Conservation (phyloP, 2,329 filamentous ascomycete species). For the Blumeriella jaapii region DNA sequence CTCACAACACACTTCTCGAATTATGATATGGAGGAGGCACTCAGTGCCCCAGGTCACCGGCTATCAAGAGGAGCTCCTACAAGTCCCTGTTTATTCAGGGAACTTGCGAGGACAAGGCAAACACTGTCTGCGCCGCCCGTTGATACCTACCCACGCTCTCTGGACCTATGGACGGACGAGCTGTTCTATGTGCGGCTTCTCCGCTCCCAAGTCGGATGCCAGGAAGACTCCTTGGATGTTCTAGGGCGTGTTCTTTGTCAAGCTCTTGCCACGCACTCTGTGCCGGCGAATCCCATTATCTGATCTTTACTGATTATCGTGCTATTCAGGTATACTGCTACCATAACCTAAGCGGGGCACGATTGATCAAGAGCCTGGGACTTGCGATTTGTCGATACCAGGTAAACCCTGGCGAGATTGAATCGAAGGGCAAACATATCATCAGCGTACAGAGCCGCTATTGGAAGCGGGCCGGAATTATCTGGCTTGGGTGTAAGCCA, state of each 20-base stretch:
- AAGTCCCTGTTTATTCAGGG: neutral
- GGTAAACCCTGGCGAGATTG: neutral
- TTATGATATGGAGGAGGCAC: neutral
- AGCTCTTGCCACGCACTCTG: constrained; percentile 11
- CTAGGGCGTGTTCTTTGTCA: constrained; percentile 16
- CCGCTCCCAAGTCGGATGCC: neutral
- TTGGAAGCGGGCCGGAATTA: constrained; percentile 11
- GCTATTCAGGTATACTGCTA: constrained; percentile 23
- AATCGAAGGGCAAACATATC: constrained; percentile 13
- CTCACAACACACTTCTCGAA: neutral
- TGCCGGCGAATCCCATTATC: too few species aligned
- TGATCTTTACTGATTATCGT: constrained; percentile 25
- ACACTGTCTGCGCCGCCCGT: too few species aligned
- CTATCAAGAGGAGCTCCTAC: neutral
- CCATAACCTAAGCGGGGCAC: constrained; percentile 15
- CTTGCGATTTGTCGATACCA: constrained; percentile 8
- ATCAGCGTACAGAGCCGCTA: constrained; percentile 11
- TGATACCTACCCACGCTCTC: too few species aligned
- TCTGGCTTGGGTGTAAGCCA: constrained; percentile 18
- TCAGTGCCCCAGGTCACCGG: constrained; percentile 1
- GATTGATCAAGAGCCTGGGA: constrained; percentile 8
- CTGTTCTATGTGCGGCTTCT: constrained; percentile 10
- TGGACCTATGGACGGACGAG: constrained; percentile 9
- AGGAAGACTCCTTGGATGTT: constrained; percentile 9
- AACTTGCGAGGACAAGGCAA: neutral